These are phyloP conservation scores for Castanopsis chinensis DNA, from an alignment of 306 rosid species.

Conservation along the genomic window DNA sequence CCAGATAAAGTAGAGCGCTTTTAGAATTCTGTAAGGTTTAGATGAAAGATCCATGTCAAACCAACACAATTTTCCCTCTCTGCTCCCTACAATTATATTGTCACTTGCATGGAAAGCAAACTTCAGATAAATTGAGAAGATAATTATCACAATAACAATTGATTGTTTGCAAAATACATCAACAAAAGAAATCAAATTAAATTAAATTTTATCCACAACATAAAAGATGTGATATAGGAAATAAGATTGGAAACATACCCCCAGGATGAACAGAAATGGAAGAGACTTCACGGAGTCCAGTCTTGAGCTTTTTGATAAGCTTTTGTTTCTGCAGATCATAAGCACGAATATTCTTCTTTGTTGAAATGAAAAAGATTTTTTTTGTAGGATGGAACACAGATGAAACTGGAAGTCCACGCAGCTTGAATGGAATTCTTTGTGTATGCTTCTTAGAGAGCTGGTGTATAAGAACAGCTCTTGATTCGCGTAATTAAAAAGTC, in stretches of 20 bases:
- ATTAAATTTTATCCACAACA: neutral
- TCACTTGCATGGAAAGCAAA: slow-evolving; percentile 61
- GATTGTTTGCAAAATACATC: neutral
- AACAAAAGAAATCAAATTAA: neutral
- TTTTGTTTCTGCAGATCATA: slow-evolving; percentile 70
- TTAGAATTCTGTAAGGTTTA: slow-evolving; percentile 65
- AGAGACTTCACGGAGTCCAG: slow-evolving; percentile 86
- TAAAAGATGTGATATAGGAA: neutral
- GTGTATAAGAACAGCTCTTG: slow-evolving; percentile 79
- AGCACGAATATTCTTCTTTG: slow-evolving; percentile 70
- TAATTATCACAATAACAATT: neutral
- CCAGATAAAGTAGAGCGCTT: slow-evolving; percentile 97
- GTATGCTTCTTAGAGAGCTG: slow-evolving; percentile 74
- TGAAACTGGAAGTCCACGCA: slow-evolving; percentile 84
- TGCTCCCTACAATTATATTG: slow-evolving; percentile 91
- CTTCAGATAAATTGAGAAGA: neutral
- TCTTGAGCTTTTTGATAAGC: slow-evolving; percentile 67
- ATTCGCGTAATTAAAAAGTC: slow-evolving; percentile 75
- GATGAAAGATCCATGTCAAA: slow-evolving; percentile 98
- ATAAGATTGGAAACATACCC: slow-evolving; percentile 39
- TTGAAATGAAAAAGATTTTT: slow-evolving; percentile 73
- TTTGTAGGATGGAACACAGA: slow-evolving; percentile 83
- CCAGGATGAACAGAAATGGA: slow-evolving; percentile 92
- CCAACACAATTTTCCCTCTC: slow-evolving; percentile 96
- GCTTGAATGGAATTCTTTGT: slow-evolving; percentile 73